Evolutionary conservation across 768 basidiomycete species (phyloP).

Genomic region (Trametes coccinea): DNA sequence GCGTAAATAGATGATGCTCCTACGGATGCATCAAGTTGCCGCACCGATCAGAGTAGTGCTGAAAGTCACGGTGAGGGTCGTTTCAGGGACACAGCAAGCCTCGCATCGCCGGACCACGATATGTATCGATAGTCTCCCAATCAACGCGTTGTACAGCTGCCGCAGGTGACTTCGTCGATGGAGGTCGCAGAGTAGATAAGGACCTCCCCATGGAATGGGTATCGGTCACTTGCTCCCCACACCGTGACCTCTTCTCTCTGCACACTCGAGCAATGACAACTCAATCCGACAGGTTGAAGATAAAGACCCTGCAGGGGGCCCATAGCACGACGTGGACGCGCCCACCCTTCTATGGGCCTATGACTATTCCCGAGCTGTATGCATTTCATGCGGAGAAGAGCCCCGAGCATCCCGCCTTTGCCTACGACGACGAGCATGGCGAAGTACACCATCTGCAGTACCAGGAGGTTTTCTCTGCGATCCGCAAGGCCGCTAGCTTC

Average conservation of each 20-base stretch:
- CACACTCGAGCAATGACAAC: not conserved
- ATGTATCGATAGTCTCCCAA: too few relatives aligned
- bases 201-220: too few relatives aligned
- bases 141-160: too few relatives aligned
- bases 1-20: too few relatives aligned
- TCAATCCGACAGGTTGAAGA: not conserved
- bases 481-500: slow-evolving; percentile 29
- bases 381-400: slow-evolving; percentile 37
- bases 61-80: too few relatives aligned
- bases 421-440: slow-evolving; percentile 26
- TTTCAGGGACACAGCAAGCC: too few relatives aligned
- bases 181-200: too few relatives aligned
- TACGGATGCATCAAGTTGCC: too few relatives aligned
- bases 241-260: not conserved
- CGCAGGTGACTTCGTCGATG: too few relatives aligned
- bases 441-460: slow-evolving; percentile 23
- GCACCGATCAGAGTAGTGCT: too few relatives aligned
- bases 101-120: too few relatives aligned
- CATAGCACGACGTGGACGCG: slow-evolving; percentile 31
- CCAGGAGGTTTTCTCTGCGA: slow-evolving; percentile 28
- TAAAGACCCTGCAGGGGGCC: not conserved
- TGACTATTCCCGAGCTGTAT: slow-evolving; percentile 37
- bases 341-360: slow-evolving; percentile 37
- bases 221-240: too few relatives aligned
- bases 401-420: slow-evolving; percentile 36